A percentile compares a stretch with the other conserved stretches of the same genome.
Conservation (phyloP, 78 protist genomes). For the Tieghemostelium lacteum region DNA sequence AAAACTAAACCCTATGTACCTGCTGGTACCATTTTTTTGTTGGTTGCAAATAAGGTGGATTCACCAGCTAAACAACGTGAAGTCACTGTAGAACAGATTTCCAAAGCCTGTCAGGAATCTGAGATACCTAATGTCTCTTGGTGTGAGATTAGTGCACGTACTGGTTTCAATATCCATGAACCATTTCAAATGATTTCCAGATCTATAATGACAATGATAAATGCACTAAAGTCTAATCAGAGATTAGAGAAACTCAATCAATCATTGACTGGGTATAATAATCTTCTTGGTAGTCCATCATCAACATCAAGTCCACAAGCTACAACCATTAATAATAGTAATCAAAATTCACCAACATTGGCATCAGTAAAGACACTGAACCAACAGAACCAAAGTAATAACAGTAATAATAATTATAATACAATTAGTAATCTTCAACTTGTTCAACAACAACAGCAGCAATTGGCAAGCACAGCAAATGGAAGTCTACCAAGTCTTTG, state of each 20-base stretch:
- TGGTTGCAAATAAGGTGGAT: conserved; percentile 61
- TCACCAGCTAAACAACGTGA: neutral
- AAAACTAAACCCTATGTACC: conserved; percentile 16
- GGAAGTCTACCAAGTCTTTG: neutral
- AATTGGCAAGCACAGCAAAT: neutral
- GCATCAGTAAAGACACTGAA: too few species aligned
- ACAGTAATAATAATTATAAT: too few species aligned
- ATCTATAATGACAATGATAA: conserved; percentile 22
- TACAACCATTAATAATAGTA: neutral
- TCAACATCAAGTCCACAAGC: neutral
- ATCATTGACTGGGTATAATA: too few species aligned
- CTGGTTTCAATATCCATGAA: conserved; percentile 60
- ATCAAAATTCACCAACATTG: neutral
- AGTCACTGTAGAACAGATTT: conserved; percentile 27
- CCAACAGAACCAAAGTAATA: too few species aligned
- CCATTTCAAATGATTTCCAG: conserved; percentile 60
- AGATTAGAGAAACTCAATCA: conserved; percentile 15
- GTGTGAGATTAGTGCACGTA: conserved; percentile 66
- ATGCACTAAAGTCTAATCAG: conserved; percentile 29
- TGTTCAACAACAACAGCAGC: neutral
- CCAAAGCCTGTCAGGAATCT: conserved; percentile 45
- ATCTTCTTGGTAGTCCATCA: neutral
- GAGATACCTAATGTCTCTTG: conserved; percentile 46
- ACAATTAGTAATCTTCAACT: too few species aligned
- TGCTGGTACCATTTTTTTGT: conserved; percentile 17